phyloP scores from a whole-genome alignment of 306 rosid species.

The Prunus salicina region DNA sequence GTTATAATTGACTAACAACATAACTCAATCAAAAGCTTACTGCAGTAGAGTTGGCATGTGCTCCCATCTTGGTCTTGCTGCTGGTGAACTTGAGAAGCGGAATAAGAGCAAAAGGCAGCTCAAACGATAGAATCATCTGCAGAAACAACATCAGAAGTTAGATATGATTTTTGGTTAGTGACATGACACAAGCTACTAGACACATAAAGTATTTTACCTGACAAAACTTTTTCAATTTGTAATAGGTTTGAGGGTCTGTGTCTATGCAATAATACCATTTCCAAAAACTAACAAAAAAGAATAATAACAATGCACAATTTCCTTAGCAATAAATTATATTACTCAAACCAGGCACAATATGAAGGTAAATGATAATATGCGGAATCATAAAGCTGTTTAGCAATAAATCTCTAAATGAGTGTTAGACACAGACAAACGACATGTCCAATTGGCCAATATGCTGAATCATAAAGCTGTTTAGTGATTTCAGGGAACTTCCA shows the following conservation, averaged over 20 bases:
- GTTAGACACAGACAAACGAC: neutral
- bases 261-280: neutral
- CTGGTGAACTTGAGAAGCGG: constrained; percentile 96
- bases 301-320: neutral
- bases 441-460: neutral
- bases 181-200: neutral
- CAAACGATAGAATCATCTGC: constrained; percentile 97
- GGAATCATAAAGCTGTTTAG: too few relatives aligned
- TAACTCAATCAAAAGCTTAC: constrained; percentile 29
- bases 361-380: neutral
- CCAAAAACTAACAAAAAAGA: neutral
- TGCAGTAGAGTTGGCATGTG: constrained; percentile 60
- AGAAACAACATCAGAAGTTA: constrained; percentile 12
- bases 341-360: neutral
- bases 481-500: neutral
- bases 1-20: neutral
- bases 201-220: neutral
- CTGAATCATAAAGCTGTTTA: neutral
- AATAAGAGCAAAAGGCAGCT: constrained; percentile 90
- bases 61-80: constrained; percentile 87
- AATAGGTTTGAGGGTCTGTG: neutral
- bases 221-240: neutral
- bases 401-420: neutral
- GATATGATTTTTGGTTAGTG: neutral
- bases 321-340: neutral